phyloP scores from a whole-genome alignment of 495 filamentous ascomycete genomes.

The Glutinoglossum americanum region DNA sequence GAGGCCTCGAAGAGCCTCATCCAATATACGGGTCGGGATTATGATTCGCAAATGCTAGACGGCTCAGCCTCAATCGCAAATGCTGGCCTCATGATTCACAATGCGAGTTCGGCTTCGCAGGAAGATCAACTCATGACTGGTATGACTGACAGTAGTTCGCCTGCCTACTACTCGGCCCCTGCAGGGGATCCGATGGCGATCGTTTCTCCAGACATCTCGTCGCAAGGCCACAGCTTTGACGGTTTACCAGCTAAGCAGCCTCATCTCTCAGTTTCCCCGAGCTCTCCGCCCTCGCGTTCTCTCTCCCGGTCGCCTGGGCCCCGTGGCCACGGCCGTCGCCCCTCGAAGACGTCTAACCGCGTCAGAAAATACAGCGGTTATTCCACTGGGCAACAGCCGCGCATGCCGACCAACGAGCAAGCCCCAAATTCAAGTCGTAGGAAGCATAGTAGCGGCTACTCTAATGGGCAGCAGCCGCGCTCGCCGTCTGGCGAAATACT shows the following conservation, averaged over 20 bases:
- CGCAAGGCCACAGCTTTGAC: neutral
- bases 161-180: neutral
- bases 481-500: neutral
- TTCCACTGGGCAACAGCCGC: neutral
- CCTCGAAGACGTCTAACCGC: neutral
- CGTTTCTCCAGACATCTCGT: neutral
- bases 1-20: neutral
- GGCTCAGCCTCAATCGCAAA: neutral
- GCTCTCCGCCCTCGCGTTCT: neutral
- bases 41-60: neutral
- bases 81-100: neutral
- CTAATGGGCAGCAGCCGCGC: neutral
- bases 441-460: neutral
- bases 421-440: neutral
- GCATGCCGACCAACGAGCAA: neutral
- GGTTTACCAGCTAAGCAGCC: neutral
- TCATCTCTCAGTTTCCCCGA: neutral
- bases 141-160: neutral
- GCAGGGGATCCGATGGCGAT: neutral
- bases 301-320: neutral
- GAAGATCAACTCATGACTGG: conserved; percentile 1
- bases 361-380: neutral
- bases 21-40: neutral
- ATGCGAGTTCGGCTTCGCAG: neutral
- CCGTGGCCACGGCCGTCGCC: neutral